Conservation (phyloP, 164 flowering plant species). For the Vitis rupestris region DNA sequence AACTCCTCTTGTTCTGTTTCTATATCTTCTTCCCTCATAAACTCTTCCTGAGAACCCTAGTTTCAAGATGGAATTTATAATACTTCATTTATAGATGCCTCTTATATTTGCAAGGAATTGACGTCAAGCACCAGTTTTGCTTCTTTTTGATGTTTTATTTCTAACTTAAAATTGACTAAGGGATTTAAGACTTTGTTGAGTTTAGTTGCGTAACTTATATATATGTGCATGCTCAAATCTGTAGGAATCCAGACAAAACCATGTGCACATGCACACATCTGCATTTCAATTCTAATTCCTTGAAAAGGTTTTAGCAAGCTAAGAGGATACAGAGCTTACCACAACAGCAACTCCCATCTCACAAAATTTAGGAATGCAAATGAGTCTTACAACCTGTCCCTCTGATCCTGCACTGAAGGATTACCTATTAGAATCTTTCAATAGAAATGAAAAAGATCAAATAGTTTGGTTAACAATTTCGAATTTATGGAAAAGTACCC, state of each 20-base stretch:
- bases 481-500: conserved; percentile 39
- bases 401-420: conserved; percentile 62
- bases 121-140: background rate
- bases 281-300: no score
- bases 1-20: no score
- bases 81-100: background rate
- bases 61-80: no score
- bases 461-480: background rate
- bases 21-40: background rate
- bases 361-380: conserved; percentile 79
- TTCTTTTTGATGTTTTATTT: no score
- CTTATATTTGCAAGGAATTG: no score
- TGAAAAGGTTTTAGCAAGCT: background rate
- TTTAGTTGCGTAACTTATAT: no score
- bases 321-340: conserved; percentile 45
- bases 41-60: background rate
- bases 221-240: no score
- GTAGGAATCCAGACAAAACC: no score
- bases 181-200: no score
- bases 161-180: no score
- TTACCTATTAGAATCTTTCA: background rate
- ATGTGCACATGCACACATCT: no score
- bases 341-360: conserved; percentile 82
- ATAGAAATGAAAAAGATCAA: background rate
- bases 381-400: conserved; percentile 84